phyloP scores from a whole-genome alignment of 306 rosid genomes.

The Biancaea sappan region DNA sequence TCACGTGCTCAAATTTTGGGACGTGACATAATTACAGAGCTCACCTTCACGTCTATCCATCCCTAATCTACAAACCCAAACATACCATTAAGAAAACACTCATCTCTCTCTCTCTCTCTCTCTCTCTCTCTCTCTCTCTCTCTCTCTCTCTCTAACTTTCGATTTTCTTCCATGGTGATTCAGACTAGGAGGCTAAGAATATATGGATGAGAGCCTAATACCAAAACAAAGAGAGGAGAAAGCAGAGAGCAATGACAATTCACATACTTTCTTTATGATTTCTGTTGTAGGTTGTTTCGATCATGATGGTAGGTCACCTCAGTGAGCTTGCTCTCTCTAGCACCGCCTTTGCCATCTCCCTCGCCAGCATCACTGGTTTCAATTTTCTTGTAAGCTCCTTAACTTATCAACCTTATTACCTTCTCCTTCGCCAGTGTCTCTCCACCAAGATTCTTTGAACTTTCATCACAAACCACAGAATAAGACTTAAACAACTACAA shows the following conservation, averaged over 20 bases:
- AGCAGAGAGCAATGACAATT: not conserved
- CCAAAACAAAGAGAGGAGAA: constrained; percentile 3
- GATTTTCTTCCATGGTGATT: not conserved
- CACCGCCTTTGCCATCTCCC: constrained; percentile 43
- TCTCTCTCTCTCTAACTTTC: not conserved
- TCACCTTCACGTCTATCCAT: too few relatives aligned
- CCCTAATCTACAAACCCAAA: too few relatives aligned
- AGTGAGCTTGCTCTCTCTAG: constrained; percentile 48
- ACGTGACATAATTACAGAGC: too few relatives aligned
- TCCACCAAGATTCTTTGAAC: too few relatives aligned
- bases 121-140: too few relatives aligned
- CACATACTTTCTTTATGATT: constrained; percentile 32
- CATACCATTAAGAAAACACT: too few relatives aligned
- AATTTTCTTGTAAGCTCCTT: constrained; percentile 41
- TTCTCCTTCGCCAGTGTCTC: too few relatives aligned
- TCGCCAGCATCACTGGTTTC: constrained; percentile 44
- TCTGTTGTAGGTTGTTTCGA: constrained; percentile 38
- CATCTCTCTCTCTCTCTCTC: too few relatives aligned
- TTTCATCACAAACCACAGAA: too few relatives aligned
- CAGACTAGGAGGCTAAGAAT: not conserved
- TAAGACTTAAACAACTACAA: too few relatives aligned
- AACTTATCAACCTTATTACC: too few relatives aligned
- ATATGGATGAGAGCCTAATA: constrained; percentile 31
- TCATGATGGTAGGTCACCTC: constrained; percentile 48
- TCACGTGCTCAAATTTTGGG: too few relatives aligned